Evolutionary conservation across 352 stramenopile species (phyloP).

Genomic region (Pilasporangium apinafurcum): DNA sequence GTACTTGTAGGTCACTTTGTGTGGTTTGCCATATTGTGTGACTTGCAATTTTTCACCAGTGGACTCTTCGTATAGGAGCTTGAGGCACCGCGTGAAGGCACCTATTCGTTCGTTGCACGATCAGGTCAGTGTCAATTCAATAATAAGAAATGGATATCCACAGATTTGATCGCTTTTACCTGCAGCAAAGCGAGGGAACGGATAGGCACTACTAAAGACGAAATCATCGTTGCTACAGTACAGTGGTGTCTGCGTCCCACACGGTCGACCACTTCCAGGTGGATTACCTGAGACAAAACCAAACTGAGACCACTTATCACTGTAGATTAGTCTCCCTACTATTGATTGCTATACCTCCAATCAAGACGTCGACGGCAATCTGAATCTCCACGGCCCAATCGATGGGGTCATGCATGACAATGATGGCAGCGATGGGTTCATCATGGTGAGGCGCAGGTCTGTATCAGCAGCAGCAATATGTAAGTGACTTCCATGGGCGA

Average conservation of each 20-base stretch:
- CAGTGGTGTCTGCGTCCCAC: conserved; percentile 63
- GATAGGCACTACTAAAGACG: conserved; percentile 78
- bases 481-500: not conserved
- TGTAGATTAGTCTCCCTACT: not conserved
- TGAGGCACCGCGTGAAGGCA: conserved; percentile 71
- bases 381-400: conserved; percentile 88
- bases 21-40: conserved; percentile 81
- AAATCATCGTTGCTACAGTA: conserved; percentile 88
- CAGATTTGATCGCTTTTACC: conserved; percentile 10
- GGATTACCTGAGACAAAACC: conserved; percentile 29
- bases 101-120: conserved; percentile 14
- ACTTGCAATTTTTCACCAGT: conserved; percentile 61
- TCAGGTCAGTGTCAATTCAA: conserved; percentile 8
- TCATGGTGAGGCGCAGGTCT: conserved; percentile 48
- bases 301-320: not conserved
- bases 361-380: conserved; percentile 85
- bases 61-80: conserved; percentile 65
- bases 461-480: not conserved
- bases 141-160: not conserved
- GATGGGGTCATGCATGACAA: conserved; percentile 89
- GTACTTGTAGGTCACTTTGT: conserved; percentile 80
- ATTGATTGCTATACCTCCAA: conserved; percentile 27
- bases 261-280: conserved; percentile 40
- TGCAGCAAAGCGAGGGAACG: conserved; percentile 80
- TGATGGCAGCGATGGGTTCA: conserved; percentile 76